phyloP scores from a whole-genome alignment of 2,329 filamentous ascomycete genomes.

The Monilinia polystroma region DNA sequence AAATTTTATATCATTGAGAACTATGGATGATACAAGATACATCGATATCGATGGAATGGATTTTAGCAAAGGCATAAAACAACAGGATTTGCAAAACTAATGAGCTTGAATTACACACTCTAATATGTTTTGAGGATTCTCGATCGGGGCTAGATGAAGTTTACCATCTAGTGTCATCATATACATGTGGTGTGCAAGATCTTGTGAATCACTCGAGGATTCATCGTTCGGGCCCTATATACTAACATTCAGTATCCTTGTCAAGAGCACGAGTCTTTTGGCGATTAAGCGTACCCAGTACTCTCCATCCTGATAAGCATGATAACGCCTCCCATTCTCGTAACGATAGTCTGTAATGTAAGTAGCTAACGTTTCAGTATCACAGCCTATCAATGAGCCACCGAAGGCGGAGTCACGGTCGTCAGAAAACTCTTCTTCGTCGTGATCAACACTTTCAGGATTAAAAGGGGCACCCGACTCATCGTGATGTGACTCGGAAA shows the following conservation, averaged over 20 bases:
- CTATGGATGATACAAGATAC: constrained; percentile 25
- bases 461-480: neutral
- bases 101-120: constrained; percentile 30
- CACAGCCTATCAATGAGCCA: constrained; percentile 28
- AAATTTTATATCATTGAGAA: too few relatives aligned
- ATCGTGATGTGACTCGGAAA: neutral
- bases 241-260: neutral
- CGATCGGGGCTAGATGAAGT: constrained; percentile 30
- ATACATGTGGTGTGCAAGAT: constrained; percentile 45
- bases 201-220: constrained; percentile 45
- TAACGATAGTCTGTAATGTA: constrained; percentile 31
- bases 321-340: constrained; percentile 50
- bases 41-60: too few relatives aligned
- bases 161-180: constrained; percentile 32
- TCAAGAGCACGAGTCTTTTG: neutral
- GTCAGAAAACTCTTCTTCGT: constrained; percentile 11
- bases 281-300: constrained; percentile 29
- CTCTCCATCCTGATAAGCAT: constrained; percentile 43
- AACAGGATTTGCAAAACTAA: neutral
- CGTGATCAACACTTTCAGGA: neutral
- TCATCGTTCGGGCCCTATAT: constrained; percentile 45
- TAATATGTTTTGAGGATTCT: constrained; percentile 34
- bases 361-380: constrained; percentile 29
- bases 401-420: constrained; percentile 29
- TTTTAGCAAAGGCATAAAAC: too few relatives aligned